phyloP scores from a whole-genome alignment of 1,284 basidiomycete species.

The Puccinia brachypodii region DNA sequence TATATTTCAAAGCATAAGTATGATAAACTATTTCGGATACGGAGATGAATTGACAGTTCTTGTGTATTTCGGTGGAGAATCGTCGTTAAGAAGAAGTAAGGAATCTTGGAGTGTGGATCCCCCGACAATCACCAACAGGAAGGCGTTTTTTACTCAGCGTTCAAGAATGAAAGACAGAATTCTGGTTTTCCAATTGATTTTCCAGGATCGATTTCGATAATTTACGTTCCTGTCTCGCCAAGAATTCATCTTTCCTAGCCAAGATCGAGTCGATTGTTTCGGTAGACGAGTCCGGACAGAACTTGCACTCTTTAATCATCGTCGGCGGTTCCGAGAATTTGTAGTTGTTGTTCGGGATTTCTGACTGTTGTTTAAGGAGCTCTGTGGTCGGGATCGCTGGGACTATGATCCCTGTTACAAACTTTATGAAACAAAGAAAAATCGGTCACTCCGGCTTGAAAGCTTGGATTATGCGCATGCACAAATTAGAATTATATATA shows the following conservation, averaged over 20 bases:
- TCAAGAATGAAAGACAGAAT: not conserved
- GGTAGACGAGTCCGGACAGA: not conserved
- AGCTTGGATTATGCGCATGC: not conserved
- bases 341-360: not conserved
- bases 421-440: not conserved
- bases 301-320: not conserved
- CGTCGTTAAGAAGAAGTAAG: too few relatives aligned
- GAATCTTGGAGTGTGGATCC: too few relatives aligned
- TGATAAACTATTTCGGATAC: too few relatives aligned
- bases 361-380: not conserved
- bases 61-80: too few relatives aligned
- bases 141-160: not conserved
- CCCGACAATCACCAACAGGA: too few relatives aligned
- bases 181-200: slow-evolving; percentile 21
- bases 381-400: slow-evolving; percentile 13
- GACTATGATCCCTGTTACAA: slow-evolving; percentile 9
- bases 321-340: not conserved
- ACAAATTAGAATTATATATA: not conserved
- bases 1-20: too few relatives aligned
- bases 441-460: not conserved
- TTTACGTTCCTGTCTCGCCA: slow-evolving; percentile 19
- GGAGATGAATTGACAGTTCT: too few relatives aligned
- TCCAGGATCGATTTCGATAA: slow-evolving; percentile 16
- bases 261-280: not conserved
- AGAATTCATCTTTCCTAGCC: slow-evolving; percentile 1